phyloP scores from a whole-genome alignment of 192 early-diverging fungal species.

The Backusella circina region DNA sequence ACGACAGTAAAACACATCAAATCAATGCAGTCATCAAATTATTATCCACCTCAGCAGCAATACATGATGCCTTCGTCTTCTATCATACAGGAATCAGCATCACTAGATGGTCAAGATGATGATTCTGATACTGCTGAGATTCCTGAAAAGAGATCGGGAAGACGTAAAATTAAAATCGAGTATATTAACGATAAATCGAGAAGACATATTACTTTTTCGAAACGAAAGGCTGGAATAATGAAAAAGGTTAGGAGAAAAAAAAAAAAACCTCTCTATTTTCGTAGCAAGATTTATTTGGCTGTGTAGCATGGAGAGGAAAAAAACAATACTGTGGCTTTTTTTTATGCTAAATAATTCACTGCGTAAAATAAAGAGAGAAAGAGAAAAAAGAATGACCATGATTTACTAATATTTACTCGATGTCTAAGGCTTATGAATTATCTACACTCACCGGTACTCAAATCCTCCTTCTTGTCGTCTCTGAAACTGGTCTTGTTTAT shows the following conservation, averaged over 20 bases:
- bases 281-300: background rate
- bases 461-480: slow-evolving; percentile 85
- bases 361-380: background rate
- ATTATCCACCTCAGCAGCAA: slow-evolving; percentile 1
- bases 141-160: slow-evolving; percentile 63
- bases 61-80: slow-evolving; percentile 4
- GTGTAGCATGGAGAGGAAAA: background rate
- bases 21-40: slow-evolving; percentile 5
- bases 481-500: slow-evolving; percentile 90
- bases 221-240: slow-evolving; percentile 94
- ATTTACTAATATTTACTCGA: background rate
- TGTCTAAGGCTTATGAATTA: slow-evolving; percentile 80
- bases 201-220: slow-evolving; percentile 90
- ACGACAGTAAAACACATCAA: background rate
- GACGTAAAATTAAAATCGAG: slow-evolving; percentile 93
- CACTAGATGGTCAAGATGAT: slow-evolving; percentile 47
- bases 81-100: background rate
- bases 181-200: slow-evolving; percentile 89
- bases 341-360: background rate
- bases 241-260: slow-evolving; percentile 66
- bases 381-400: background rate
- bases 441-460: slow-evolving; percentile 91
- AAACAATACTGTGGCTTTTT: background rate
- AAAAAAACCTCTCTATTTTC: background rate
- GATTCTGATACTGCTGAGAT: slow-evolving; percentile 61